phyloP scores from a whole-genome alignment of 2,329 filamentous ascomycete species.

The Fusarium nodosum region DNA sequence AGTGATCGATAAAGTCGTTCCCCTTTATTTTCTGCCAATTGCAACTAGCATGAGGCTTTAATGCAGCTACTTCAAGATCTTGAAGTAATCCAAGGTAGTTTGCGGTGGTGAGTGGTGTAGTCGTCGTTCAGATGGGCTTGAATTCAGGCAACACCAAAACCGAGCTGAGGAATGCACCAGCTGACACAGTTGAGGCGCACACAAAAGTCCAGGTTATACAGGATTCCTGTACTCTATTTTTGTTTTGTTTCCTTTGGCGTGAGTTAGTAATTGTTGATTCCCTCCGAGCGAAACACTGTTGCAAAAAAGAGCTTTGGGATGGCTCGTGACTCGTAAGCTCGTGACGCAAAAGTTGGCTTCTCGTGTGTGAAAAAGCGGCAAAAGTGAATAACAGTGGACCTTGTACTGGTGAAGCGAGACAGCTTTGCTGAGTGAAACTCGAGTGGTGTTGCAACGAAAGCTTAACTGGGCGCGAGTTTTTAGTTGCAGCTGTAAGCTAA shows the following conservation, averaged over 20 bases:
- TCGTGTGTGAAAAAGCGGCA: conserved; percentile 35
- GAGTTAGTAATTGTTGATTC: conserved; percentile 23
- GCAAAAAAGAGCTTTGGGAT: conserved; percentile 23
- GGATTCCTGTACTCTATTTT: conserved; percentile 11
- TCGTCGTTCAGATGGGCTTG: conserved; percentile 10
- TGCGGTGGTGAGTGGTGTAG: background rate
- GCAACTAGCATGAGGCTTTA: conserved; percentile 4
- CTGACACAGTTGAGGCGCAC: conserved; percentile 26
- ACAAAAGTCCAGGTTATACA: conserved; percentile 31
- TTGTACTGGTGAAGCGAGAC: conserved; percentile 37
- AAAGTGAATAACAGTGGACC: conserved; percentile 39
- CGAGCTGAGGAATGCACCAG: conserved; percentile 30
- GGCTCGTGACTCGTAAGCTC: conserved; percentile 45
- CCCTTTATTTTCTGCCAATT: conserved; percentile 15
- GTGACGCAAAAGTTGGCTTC: conserved; percentile 42
- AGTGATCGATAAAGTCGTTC: conserved; percentile 5
- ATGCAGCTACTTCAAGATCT: conserved; percentile 2
- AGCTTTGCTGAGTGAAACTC: conserved; percentile 33
- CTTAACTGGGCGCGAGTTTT: conserved; percentile 43
- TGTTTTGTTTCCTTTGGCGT: conserved; percentile 29
- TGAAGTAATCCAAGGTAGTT: conserved; percentile 5
- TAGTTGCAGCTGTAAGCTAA: conserved; percentile 27
- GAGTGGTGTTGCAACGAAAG: conserved; percentile 37
- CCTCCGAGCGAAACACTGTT: conserved; percentile 23
- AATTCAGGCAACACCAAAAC: conserved; percentile 26